A percentile compares a stretch with the other conserved stretches of the same genome.
phyloP scores from a whole-genome alignment of 208 protist genomes.

The Endotrypanum monterogeii region DNA sequence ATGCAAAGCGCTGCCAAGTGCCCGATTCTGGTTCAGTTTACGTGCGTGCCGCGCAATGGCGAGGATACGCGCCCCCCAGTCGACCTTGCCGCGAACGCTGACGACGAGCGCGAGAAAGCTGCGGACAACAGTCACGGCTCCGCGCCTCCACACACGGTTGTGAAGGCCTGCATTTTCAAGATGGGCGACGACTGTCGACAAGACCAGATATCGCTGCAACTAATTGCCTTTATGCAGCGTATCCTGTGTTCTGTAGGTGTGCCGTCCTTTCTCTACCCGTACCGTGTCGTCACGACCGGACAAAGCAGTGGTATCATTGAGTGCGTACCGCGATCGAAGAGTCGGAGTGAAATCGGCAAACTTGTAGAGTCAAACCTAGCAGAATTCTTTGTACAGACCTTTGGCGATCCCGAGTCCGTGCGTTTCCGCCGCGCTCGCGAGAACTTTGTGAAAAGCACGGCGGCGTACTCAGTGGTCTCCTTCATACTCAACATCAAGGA shows the following conservation, averaged over 20 bases:
- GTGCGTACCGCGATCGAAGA: constrained; percentile 84
- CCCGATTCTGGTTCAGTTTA: constrained; percentile 91
- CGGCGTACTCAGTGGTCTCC: constrained; percentile 93
- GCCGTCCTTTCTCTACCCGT: constrained; percentile 91
- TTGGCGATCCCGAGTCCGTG: constrained; percentile 82
- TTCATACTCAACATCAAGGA: constrained; percentile 97
- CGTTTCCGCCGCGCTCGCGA: constrained; percentile 85
- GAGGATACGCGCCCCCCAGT: constrained; percentile 46
- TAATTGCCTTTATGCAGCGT: constrained; percentile 87
- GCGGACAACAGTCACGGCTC: constrained; percentile 2
- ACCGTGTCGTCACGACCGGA: constrained; percentile 91
- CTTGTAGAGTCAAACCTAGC: constrained; percentile 86
- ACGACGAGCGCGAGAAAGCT: constrained; percentile 28
- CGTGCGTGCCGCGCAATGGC: constrained; percentile 47
- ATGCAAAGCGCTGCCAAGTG: constrained; percentile 93
- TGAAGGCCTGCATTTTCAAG: constrained; percentile 95
- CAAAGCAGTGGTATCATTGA: constrained; percentile 93
- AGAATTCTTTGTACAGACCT: constrained; percentile 93
- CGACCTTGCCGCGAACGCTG: constrained; percentile 10
- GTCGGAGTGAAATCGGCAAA: constrained; percentile 92
- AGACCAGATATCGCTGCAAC: constrained; percentile 93
- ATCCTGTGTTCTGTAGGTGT: constrained; percentile 84
- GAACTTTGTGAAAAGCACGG: constrained; percentile 93
- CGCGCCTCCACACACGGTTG: constrained; percentile 19
- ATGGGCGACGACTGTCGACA: constrained; percentile 96